These are phyloP conservation scores for Colletotrichum sp. DNA, from an alignment of 2,329 filamentous ascomycete genomes.

Conservation along the genomic window DNA sequence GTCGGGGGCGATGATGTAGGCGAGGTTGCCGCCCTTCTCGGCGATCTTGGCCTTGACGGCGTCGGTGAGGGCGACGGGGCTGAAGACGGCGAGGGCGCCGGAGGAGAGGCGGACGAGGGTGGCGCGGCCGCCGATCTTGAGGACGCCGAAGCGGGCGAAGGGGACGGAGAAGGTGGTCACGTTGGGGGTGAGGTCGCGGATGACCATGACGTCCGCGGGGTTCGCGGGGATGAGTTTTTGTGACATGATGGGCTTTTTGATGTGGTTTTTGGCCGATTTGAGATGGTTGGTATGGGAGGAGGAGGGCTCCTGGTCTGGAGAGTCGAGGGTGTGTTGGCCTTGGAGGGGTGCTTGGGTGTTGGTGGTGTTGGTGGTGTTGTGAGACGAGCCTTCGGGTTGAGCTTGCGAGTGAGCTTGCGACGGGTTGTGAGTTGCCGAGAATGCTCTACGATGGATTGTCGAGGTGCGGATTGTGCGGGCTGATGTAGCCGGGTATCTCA, in stretches of 20 bases:
- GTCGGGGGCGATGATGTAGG: constrained; percentile 88
- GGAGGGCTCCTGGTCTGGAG: not conserved
- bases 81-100: constrained; percentile 86
- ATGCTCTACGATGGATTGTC: constrained; percentile 4
- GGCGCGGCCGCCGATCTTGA: constrained; percentile 86
- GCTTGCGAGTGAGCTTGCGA: constrained; percentile 4
- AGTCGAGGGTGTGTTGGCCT: constrained; percentile 13
- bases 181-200: constrained; percentile 81
- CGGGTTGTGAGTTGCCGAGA: constrained; percentile 7
- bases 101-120: constrained; percentile 75
- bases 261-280: not conserved
- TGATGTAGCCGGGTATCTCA: constrained; percentile 1
- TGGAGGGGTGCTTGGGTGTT: not conserved
- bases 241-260: constrained; percentile 52
- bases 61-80: constrained; percentile 83
- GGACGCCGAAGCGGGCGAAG: constrained; percentile 78
- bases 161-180: constrained; percentile 82
- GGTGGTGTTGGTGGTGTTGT: not conserved
- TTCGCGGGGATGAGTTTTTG: constrained; percentile 70
- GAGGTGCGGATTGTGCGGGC: not conserved
- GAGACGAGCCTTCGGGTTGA: not conserved
- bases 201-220: constrained; percentile 86
- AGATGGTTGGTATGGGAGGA: not conserved
- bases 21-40: constrained; percentile 71
- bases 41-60: constrained; percentile 70